phyloP scores from a whole-genome alignment of 192 early-diverging fungal genomes.

The Entomortierella lignicola region DNA sequence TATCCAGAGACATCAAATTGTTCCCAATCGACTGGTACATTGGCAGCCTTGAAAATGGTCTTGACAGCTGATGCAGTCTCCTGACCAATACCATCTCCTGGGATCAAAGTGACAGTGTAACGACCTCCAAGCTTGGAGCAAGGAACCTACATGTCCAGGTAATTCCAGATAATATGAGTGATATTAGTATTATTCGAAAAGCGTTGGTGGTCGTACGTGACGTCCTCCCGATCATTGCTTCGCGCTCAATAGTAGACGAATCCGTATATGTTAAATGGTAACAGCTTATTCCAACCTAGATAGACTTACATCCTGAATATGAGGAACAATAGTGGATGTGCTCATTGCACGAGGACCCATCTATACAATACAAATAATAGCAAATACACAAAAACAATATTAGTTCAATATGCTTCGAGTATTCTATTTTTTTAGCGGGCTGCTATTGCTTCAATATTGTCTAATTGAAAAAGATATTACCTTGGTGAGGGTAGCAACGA shows the following conservation, averaged over 20 bases:
- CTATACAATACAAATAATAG: constrained; percentile 7
- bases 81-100: constrained; percentile 98
- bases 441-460: too few species aligned
- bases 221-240: background rate
- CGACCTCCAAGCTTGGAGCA: constrained; percentile 89
- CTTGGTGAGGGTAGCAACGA: constrained; percentile 43
- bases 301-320: constrained; percentile 53
- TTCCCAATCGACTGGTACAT: constrained; percentile 96
- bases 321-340: constrained; percentile 45
- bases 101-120: constrained; percentile 97
- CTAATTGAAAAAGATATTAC: constrained; percentile 15
- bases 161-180: too few species aligned
- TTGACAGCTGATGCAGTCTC: constrained; percentile 93
- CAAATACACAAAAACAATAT: background rate
- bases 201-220: too few species aligned
- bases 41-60: constrained; percentile 92
- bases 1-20: constrained; percentile 97
- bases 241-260: too few species aligned
- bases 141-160: constrained; percentile 39
- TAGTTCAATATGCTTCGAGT: background rate
- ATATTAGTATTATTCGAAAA: too few species aligned
- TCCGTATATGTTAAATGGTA: background rate
- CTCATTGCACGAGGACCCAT: constrained; percentile 56
- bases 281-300: background rate
- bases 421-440: background rate